A percentile compares a stretch with the other conserved stretches of the same genome.
Evolutionary conservation across 139 green algal species (phyloP).

Genomic region (Chlamydomonas sp.): DNA sequence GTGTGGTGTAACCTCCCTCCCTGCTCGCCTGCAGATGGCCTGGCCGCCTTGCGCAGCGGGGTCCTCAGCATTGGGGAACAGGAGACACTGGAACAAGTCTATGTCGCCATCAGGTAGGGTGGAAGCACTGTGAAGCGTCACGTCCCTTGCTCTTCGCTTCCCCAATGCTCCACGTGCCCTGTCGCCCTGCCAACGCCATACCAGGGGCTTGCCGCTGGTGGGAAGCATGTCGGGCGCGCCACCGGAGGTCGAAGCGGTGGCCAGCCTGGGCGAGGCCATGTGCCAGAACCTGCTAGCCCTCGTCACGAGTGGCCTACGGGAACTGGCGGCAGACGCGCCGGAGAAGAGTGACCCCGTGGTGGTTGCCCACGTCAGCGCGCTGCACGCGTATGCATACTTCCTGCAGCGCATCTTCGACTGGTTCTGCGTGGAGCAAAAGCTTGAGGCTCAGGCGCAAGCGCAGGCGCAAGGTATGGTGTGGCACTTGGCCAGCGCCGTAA

Average conservation of each 20-base stretch:
- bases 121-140: no score
- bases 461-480: neutral
- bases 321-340: neutral
- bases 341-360: conserved; percentile 19
- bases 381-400: conserved; percentile 20
- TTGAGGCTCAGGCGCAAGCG: neutral
- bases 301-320: neutral
- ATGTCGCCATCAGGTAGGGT: neutral
- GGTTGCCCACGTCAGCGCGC: neutral
- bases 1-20: neutral
- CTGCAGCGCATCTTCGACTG: neutral
- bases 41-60: neutral
- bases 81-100: conserved; percentile 4
- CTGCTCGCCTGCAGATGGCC: neutral
- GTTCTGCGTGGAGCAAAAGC: no score
- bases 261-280: neutral
- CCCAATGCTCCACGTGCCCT: neutral
- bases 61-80: neutral
- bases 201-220: conserved; percentile 1
- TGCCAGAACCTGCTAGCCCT: conserved; percentile 1
- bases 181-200: neutral
- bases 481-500: no score
- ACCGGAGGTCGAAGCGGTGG: no score
- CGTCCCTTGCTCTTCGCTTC: neutral
- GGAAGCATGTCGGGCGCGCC: no score